These are phyloP conservation scores for Carpinus viminea DNA, from an alignment of 306 rosid species.

Conservation along the genomic window DNA sequence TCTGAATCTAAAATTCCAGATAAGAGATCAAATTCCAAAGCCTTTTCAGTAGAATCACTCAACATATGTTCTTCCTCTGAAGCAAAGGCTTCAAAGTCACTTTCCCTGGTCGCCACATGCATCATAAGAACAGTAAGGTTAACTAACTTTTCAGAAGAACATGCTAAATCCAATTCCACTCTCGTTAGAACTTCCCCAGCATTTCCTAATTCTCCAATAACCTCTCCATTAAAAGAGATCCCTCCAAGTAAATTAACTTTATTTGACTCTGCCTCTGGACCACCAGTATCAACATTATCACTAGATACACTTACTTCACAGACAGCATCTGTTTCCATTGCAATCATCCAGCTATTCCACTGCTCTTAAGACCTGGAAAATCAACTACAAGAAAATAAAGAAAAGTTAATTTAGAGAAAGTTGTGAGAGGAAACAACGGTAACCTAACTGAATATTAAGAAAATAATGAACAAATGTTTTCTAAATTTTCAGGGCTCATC, in stretches of 20 bases:
- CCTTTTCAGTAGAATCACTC: conserved; percentile 46
- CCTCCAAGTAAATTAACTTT: conserved; percentile 27
- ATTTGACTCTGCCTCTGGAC: conserved; percentile 23
- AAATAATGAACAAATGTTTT: background rate
- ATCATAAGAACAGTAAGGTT: conserved; percentile 68
- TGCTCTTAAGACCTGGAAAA: conserved; percentile 28
- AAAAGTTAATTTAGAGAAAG: background rate
- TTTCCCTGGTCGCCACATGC: conserved; percentile 66
- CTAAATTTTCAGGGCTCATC: background rate
- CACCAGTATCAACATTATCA: conserved; percentile 20
- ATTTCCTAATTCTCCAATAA: conserved; percentile 35
- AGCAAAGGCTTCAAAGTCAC: conserved; percentile 58
- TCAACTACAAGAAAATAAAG: conserved; percentile 19
- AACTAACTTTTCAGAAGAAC: conserved; percentile 70
- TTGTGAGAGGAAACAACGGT: background rate
- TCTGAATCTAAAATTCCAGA: conserved; percentile 78
- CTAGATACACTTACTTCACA: conserved; percentile 33
- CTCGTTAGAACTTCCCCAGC: conserved; percentile 35
- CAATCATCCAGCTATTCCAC: conserved; percentile 11
- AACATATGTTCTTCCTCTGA: conserved; percentile 38
- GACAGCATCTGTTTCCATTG: conserved; percentile 50
- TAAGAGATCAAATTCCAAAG: conserved; percentile 60
- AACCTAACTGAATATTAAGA: background rate
- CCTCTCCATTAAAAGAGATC: conserved; percentile 33
- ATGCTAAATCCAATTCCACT: conserved; percentile 56